Evolutionary conservation across 2,329 filamentous ascomycete genomes (phyloP).

Genomic region (Knoxdaviesia capensis): DNA sequence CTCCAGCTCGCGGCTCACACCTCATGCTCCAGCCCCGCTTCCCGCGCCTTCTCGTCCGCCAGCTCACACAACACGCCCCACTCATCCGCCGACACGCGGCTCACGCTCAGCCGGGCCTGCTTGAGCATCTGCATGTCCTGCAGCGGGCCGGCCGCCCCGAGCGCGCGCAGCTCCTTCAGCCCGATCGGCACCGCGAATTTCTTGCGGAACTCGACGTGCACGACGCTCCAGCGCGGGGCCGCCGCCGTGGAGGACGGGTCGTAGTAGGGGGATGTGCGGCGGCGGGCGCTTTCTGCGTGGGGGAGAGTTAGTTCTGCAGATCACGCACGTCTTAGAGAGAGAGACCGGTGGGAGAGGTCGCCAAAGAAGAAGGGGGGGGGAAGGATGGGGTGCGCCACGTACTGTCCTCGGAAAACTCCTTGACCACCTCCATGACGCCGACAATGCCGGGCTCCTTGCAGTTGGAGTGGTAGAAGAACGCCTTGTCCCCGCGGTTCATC

Average conservation of each 20-base stretch:
- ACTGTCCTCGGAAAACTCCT: constrained; percentile 66
- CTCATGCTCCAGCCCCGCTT: constrained; percentile 18
- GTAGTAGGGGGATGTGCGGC: constrained; percentile 45
- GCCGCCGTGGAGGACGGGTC: constrained; percentile 48
- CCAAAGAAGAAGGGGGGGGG: neutral
- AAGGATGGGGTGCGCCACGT: constrained; percentile 11
- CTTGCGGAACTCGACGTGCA: constrained; percentile 69
- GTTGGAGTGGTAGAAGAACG: constrained; percentile 95
- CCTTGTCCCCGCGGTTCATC: constrained; percentile 82
- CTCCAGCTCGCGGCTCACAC: neutral
- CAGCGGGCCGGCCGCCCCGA: constrained; percentile 36
- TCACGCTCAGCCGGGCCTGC: constrained; percentile 66
- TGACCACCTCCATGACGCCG: constrained; percentile 74
- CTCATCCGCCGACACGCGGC: constrained; percentile 40
- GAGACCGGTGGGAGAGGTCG: neutral
- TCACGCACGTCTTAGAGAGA: constrained; percentile 1
- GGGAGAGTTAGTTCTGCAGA: constrained; percentile 1
- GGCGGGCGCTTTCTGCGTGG: constrained; percentile 12
- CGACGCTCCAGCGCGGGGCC: constrained; percentile 55
- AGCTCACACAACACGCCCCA: constrained; percentile 42
- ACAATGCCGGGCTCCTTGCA: constrained; percentile 78
- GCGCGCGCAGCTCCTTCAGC: constrained; percentile 49
- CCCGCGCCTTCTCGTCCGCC: constrained; percentile 21
- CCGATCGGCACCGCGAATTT: constrained; percentile 58
- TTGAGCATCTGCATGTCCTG: constrained; percentile 68